Conservation (phyloP, 2,329 filamentous ascomycete genomes). For the Calonectria pauciramosa region DNA sequence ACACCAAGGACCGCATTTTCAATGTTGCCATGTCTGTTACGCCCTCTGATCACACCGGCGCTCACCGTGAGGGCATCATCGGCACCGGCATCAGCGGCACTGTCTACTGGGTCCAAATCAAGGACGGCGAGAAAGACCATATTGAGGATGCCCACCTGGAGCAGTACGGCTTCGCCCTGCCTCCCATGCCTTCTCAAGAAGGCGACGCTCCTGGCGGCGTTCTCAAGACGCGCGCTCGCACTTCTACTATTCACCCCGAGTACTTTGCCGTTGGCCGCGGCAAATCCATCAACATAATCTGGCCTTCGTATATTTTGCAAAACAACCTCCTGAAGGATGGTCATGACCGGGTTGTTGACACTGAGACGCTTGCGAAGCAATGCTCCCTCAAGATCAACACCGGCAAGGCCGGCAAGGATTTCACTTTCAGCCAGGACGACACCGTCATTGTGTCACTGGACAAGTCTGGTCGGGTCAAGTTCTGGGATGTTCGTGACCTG, state of each 20-base stretch:
- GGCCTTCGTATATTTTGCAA: conserved; percentile 74
- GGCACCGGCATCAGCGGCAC: conserved; percentile 95
- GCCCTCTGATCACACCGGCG: conserved; percentile 66
- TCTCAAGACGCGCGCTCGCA: conserved; percentile 94
- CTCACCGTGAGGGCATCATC: conserved; percentile 84
- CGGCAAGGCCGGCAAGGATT: conserved; percentile 98
- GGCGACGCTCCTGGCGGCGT: conserved; percentile 93
- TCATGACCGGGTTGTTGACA: conserved; percentile 81
- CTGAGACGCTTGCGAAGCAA: conserved; percentile 87
- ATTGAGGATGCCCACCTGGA: conserved; percentile 85
- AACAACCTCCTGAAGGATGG: conserved; percentile 74
- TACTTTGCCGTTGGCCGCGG: conserved; percentile 96
- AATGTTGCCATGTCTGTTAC: conserved; percentile 88
- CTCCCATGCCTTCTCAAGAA: conserved; percentile 86
- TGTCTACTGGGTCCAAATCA: conserved; percentile 94
- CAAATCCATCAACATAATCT: conserved; percentile 94
- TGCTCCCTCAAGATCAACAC: conserved; percentile 94
- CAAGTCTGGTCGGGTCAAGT: conserved; percentile 95
- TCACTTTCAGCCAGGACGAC: conserved; percentile 97
- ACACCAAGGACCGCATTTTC: conserved; percentile 94
- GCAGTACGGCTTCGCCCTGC: conserved; percentile 88
- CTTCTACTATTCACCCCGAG: conserved; percentile 89
- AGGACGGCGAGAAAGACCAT: conserved; percentile 81
- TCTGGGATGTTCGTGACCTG: conserved; percentile 95
- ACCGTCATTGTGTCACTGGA: conserved; percentile 94